Conservation (phyloP, 768 basidiomycete genomes). For the Hypsizygus marmoreus region DNA sequence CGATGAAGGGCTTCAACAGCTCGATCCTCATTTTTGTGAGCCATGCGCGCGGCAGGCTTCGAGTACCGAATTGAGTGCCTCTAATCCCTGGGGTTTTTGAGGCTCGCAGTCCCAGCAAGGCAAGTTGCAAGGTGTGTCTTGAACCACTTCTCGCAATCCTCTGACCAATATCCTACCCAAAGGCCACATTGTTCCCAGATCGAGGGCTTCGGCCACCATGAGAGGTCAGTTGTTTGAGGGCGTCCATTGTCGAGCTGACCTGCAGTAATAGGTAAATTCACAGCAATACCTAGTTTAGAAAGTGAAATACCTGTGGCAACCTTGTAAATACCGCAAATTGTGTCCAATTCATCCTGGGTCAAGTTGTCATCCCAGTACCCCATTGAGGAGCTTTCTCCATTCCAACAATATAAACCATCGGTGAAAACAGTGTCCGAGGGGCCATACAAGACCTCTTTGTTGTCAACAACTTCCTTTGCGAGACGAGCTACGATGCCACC, state of each 20-base stretch:
- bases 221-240: constrained; percentile 9
- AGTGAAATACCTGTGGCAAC: constrained; percentile 17
- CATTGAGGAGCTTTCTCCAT: not conserved
- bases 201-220: constrained; percentile 20
- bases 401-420: constrained; percentile 2
- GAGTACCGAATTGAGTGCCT: not conserved
- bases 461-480: constrained; percentile 12
- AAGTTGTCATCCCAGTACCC: constrained; percentile 23
- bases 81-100: not conserved
- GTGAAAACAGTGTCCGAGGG: constrained; percentile 15
- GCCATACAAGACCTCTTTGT: constrained; percentile 16
- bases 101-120: constrained; percentile 1
- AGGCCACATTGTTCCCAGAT: constrained; percentile 10
- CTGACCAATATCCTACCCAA: constrained; percentile 18
- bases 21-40: constrained; percentile 1
- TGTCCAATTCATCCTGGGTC: constrained; percentile 18
- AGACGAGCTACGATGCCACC: constrained; percentile 28
- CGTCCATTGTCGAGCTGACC: not conserved
- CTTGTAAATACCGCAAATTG: constrained; percentile 23
- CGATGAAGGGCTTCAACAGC: too few relatives aligned
- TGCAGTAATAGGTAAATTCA: not conserved
- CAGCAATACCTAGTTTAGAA: not conserved
- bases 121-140: constrained; percentile 1
- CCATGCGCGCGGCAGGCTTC: not conserved
- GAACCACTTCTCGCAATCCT: constrained; percentile 21